A percentile compares a stretch with the other conserved stretches of the same genome.
Evolutionary conservation across 176 grass and related monocot species (phyloP).

Genomic region (Calamus simplicifolius): DNA sequence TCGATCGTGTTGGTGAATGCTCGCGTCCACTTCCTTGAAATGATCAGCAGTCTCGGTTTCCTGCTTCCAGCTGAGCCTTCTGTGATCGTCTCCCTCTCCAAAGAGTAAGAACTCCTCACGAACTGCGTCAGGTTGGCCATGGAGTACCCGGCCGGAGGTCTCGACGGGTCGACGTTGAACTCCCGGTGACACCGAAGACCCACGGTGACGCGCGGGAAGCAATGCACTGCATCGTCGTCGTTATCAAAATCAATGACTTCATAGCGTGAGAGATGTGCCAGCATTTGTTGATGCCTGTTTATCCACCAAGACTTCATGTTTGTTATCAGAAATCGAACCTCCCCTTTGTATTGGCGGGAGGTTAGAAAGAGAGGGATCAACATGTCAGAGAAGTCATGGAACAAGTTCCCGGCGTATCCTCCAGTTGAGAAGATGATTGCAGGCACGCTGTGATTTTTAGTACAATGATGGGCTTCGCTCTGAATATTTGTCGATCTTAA

Average conservation of each 20-base stretch:
- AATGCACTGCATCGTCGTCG: background rate
- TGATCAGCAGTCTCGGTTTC: background rate
- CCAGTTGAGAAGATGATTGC: background rate
- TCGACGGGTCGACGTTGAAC: background rate
- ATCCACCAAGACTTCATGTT: conserved; percentile 1
- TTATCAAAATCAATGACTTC: background rate
- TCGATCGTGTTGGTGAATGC: background rate
- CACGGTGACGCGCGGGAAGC: background rate
- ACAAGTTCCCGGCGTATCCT: background rate
- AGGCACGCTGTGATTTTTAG: background rate
- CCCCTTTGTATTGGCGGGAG: background rate
- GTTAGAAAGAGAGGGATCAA: background rate
- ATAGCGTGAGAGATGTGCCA: background rate
- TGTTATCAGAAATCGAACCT: background rate
- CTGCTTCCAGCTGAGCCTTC: background rate
- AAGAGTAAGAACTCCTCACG: background rate
- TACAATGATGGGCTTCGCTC: background rate
- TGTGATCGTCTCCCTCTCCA: background rate
- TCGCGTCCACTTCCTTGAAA: background rate
- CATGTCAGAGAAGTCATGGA: conserved; percentile 1
- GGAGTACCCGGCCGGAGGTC: background rate
- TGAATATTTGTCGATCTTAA: background rate
- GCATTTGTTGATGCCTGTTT: background rate
- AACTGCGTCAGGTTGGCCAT: conserved; percentile 1
- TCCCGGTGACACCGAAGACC: background rate